Evolutionary conservation across 164 flowering plant species (phyloP).

Genomic region (Vitis labrusca): DNA sequence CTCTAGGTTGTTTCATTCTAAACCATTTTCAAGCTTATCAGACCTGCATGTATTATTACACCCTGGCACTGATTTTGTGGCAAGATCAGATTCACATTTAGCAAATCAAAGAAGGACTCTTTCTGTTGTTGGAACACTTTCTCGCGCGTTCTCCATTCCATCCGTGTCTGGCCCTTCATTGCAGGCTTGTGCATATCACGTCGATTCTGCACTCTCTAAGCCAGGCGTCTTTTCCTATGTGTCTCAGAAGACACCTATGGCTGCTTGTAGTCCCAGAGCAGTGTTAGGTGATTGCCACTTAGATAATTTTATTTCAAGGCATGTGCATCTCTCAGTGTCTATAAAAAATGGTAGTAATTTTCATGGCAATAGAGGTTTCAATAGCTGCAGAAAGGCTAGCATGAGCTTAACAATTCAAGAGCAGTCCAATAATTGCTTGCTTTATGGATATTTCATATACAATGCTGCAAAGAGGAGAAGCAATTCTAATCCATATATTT

Average conservation of each 20-base stretch:
- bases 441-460: constrained; percentile 42
- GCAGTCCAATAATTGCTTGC: constrained; percentile 22
- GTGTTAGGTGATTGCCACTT: constrained; percentile 15
- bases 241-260: constrained; percentile 37
- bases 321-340: constrained; percentile 3
- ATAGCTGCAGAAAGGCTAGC: constrained; percentile 26
- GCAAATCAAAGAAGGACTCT: constrained; percentile 43
- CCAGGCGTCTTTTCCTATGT: constrained; percentile 19
- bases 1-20: constrained; percentile 39
- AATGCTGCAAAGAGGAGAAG: constrained; percentile 25
- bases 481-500: constrained; percentile 14
- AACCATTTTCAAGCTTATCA: constrained; percentile 32
- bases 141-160: constrained; percentile 72
- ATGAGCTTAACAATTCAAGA: constrained; percentile 43
- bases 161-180: constrained; percentile 79
- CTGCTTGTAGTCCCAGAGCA: constrained; percentile 38
- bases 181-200: constrained; percentile 71
- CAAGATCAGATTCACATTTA: constrained; percentile 41
- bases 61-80: constrained; percentile 42
- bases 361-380: constrained; percentile 11
- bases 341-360: constrained; percentile 5
- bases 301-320: constrained; percentile 17
- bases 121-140: constrained; percentile 69
- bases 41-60: constrained; percentile 35
- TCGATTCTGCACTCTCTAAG: constrained; percentile 39